phyloP scores from a whole-genome alignment of 2,329 filamentous ascomycete species.

The Coccinonectria pachysandricola region DNA sequence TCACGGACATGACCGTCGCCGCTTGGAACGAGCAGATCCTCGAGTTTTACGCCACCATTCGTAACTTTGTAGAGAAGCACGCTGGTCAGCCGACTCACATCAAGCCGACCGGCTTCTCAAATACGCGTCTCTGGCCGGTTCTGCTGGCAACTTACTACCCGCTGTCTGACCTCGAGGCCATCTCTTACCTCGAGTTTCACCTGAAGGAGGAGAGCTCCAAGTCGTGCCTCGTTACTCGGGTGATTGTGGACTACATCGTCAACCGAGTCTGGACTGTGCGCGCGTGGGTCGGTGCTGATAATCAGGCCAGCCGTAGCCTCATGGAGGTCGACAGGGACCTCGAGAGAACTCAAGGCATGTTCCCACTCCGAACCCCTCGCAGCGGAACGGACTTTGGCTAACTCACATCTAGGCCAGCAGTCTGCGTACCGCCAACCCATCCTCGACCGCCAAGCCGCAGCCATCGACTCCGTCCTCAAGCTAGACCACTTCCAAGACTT shows the following conservation, averaged over 20 bases:
- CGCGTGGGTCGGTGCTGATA: constrained; percentile 29
- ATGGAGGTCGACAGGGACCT: constrained; percentile 28
- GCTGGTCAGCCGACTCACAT: constrained; percentile 23
- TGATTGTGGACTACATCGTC: constrained; percentile 33
- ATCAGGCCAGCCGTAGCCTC: constrained; percentile 24
- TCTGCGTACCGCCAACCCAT: constrained; percentile 28
- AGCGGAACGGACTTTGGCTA: too few relatives aligned
- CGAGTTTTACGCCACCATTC: constrained; percentile 27
- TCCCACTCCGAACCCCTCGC: not conserved
- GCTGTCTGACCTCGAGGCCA: constrained; percentile 27
- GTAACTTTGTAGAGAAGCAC: constrained; percentile 25
- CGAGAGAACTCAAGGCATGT: constrained; percentile 24
- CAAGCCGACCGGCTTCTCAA: constrained; percentile 17
- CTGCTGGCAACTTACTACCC: constrained; percentile 28
- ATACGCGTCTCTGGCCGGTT: constrained; percentile 26
- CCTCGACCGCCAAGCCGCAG: constrained; percentile 26
- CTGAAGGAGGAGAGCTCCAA: constrained; percentile 30
- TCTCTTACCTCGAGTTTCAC: constrained; percentile 31
- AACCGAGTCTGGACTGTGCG: constrained; percentile 30
- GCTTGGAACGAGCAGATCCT: constrained; percentile 27
- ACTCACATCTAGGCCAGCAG: constrained; percentile 21
- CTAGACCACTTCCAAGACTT: constrained; percentile 21
- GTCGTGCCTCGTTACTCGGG: constrained; percentile 31
- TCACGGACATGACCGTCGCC: constrained; percentile 24
- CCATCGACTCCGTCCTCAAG: constrained; percentile 29